These are phyloP conservation scores for Drechslera avenae DNA, from an alignment of 2,329 filamentous ascomycete species.

Conservation along the genomic window DNA sequence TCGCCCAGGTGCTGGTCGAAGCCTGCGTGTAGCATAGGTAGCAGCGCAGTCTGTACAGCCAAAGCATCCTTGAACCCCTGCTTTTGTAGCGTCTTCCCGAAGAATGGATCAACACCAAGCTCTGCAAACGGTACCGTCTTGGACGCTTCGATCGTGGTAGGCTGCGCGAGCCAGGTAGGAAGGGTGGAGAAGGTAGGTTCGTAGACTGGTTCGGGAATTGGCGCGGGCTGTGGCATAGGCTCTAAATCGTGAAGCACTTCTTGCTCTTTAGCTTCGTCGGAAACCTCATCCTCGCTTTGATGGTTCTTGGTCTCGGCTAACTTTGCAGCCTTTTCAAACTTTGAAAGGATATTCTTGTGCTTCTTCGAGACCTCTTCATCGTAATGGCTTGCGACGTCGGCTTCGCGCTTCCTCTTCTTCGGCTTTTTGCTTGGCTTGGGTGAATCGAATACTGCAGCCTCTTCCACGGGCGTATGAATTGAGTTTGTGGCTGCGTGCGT, in stretches of 20 bases:
- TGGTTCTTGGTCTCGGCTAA: constrained; percentile 30
- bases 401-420: constrained; percentile 44
- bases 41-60: constrained; percentile 77
- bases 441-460: constrained; percentile 6
- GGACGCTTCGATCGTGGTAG: constrained; percentile 69
- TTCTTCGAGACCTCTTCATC: constrained; percentile 43
- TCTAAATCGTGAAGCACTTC: constrained; percentile 71
- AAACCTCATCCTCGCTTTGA: constrained; percentile 19
- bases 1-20: constrained; percentile 70
- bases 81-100: constrained; percentile 66
- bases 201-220: constrained; percentile 61
- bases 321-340: constrained; percentile 52
- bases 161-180: constrained; percentile 79
- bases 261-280: constrained; percentile 44
- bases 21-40: constrained; percentile 77
- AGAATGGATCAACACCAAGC: constrained; percentile 66
- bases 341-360: constrained; percentile 50
- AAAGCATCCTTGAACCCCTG: constrained; percentile 74
- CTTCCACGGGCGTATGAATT: constrained; percentile 11
- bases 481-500: neutral
- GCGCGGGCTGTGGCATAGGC: constrained; percentile 79
- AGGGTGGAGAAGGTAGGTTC: constrained; percentile 76
- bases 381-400: constrained; percentile 22
- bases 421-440: constrained; percentile 38
- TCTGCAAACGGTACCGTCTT: constrained; percentile 65